A percentile compares a stretch with the other conserved stretches of the same genome.
These are phyloP conservation scores for Vitis hybrid DNA, from an alignment of 177 flowering plant genomes.

Conservation along the genomic window DNA sequence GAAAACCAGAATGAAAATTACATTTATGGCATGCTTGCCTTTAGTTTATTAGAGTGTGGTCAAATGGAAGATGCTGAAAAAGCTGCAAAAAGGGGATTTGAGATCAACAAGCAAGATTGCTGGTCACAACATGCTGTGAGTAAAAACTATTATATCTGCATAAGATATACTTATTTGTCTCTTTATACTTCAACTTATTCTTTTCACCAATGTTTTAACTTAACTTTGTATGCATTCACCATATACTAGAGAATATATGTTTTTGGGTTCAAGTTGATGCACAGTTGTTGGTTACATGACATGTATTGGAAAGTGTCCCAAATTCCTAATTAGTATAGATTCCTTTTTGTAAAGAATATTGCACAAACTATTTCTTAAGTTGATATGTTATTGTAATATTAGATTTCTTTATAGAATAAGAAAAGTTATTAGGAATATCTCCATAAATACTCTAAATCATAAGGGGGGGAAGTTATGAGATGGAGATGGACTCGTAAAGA, in stretches of 20 bases:
- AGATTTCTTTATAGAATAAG: too few relatives aligned
- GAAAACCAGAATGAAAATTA: constrained; percentile 57
- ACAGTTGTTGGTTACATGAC: background rate
- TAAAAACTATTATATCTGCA: constrained; percentile 8
- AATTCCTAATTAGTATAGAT: too few relatives aligned
- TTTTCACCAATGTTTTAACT: background rate
- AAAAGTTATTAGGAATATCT: too few relatives aligned
- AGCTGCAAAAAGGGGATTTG: constrained; percentile 75
- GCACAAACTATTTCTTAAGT: too few relatives aligned
- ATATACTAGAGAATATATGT: background rate
- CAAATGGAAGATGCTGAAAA: constrained; percentile 71
- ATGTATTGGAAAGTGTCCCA: too few relatives aligned
- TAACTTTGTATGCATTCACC: background rate
- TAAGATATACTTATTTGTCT: background rate
- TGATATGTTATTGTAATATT: too few relatives aligned
- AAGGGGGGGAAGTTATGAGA: too few relatives aligned
- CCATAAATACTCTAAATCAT: too few relatives aligned
- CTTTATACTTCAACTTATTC: background rate
- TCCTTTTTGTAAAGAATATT: too few relatives aligned
- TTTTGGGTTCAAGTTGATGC: background rate
- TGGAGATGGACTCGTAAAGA: too few relatives aligned
- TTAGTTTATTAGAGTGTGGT: constrained; percentile 83
- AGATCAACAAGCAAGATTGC: constrained; percentile 67
- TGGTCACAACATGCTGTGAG: constrained; percentile 95
- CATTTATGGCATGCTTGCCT: constrained; percentile 89